Percentiles rank a stretch among this genome's conserved stretches.
Conservation (phyloP, 352 stramenopile genomes). For the Blastocystis sp. region DNA sequence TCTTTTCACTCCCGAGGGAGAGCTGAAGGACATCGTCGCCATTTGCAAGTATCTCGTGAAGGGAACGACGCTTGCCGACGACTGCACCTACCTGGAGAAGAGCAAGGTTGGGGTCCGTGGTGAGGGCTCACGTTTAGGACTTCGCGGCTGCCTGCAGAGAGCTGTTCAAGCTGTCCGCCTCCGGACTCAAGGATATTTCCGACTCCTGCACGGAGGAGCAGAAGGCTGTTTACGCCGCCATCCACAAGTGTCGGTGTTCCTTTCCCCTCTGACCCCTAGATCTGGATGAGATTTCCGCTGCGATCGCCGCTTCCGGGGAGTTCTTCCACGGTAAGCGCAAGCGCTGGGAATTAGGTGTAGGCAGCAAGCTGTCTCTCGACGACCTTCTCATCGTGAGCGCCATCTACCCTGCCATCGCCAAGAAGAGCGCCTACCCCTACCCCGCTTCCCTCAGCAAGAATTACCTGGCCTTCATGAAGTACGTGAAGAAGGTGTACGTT, state of each 20-base stretch:
- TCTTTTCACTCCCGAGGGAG: conserved; percentile 36
- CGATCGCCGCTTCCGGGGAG: neutral
- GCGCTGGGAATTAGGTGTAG: neutral
- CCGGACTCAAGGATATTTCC: conserved; percentile 54
- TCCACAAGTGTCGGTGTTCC: conserved; percentile 15
- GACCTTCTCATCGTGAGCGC: conserved; percentile 45
- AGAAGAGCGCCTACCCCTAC: conserved; percentile 61
- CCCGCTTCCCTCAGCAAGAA: conserved; percentile 48
- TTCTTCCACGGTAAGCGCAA: conserved; percentile 25
- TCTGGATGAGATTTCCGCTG: conserved; percentile 48
- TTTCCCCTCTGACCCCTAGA: neutral
- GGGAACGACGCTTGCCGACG: neutral
- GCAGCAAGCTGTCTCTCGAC: conserved; percentile 51
- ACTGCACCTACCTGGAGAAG: conserved; percentile 50
- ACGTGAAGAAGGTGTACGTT: conserved; percentile 49
- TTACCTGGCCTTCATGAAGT: conserved; percentile 63
- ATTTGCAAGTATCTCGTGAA: conserved; percentile 61
- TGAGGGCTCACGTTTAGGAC: neutral
- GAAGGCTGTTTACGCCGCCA: conserved; percentile 27
- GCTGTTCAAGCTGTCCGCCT: conserved; percentile 40
- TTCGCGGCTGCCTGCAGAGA: conserved; percentile 48
- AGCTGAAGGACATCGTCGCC: neutral
- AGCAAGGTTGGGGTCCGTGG: neutral
- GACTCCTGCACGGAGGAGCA: conserved; percentile 48
- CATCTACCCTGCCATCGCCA: conserved; percentile 58